Evolutionary conservation across 2,329 filamentous ascomycete genomes (phyloP), one percentile per base, ranked within the genome.

Genomic region (Aschersonia sp.): DNA sequence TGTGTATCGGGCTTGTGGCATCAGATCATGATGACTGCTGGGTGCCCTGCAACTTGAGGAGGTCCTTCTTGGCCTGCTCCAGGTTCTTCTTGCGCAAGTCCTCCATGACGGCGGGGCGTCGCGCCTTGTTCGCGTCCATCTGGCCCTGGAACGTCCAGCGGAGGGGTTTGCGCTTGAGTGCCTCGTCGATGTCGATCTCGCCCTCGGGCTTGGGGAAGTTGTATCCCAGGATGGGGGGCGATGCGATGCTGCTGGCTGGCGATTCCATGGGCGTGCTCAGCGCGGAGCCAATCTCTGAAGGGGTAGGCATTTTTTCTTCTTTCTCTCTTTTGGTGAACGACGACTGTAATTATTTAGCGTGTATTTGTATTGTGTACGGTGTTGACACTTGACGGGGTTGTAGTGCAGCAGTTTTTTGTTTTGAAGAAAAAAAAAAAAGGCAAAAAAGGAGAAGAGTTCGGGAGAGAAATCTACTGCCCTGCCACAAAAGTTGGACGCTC

Each of bases 11-110:
- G 2, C 35, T 8, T 9, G 12, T 37, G 35, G 3, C 12, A 12
- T 9, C 35, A 12, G 35, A 2, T 37, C 35, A 37, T 9, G 35
- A 9, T 37, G 35, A 37, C 12, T 8, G 12, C 35, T 37, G 49
- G 41, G 57, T 51, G 30, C 55, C 57, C 47, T 64, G 62, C 32
- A 62, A 62, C 44, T 63, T 62, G 12, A 71, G 63, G 12, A 77
- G 60, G 35, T 72, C 64, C 50, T 57, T 61, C 65, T 77, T 77
- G 31, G 64, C 65, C 37, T 65, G 63, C 46, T 71, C 70, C 40
- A 76, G 63, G 43, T 68, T 65, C 49, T 58, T 59, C 12, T 59
- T 59, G 40, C 64, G 60, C 49, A 60, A 58, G 43, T 66, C 65
- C 39, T 59, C 52, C 14, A 62, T 49, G 10, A 54, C 55, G 30